These are phyloP conservation scores for Serendipita sp. DNA, from an alignment of 768 basidiomycete species.

Conservation along the genomic window DNA sequence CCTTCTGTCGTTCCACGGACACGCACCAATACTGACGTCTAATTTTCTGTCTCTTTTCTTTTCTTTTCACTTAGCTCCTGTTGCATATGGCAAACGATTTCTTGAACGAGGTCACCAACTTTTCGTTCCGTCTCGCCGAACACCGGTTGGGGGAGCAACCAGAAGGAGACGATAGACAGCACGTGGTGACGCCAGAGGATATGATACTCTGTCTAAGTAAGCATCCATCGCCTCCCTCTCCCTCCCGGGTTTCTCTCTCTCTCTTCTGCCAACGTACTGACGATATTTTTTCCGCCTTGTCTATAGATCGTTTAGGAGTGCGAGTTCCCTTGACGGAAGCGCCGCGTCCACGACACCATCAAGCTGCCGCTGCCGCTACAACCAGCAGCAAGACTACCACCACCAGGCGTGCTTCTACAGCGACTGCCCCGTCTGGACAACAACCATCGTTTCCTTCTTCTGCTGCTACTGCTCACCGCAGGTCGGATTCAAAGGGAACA, in stretches of 20 bases:
- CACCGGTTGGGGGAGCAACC: neutral
- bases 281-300: neutral
- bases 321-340: neutral
- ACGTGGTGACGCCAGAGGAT: neutral
- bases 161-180: neutral
- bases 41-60: too few relatives aligned
- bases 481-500: too few relatives aligned
- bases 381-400: too few relatives aligned
- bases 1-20: too few relatives aligned
- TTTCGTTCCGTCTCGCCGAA: neutral
- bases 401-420: too few relatives aligned
- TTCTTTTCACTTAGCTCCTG: neutral
- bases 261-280: neutral
- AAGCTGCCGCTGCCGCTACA: too few relatives aligned
- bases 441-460: neutral
- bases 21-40: too few relatives aligned
- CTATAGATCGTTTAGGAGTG: neutral
- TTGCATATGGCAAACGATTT: slow-evolving; percentile 1
- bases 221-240: too few relatives aligned
- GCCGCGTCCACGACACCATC: neutral
- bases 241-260: too few relatives aligned
- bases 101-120: neutral
- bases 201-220: neutral
- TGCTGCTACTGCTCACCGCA: too few relatives aligned
- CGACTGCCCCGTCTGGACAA: neutral